Evolutionary conservation across 768 basidiomycete species (phyloP).

Genomic region (Macrolepiota albuminosa): DNA sequence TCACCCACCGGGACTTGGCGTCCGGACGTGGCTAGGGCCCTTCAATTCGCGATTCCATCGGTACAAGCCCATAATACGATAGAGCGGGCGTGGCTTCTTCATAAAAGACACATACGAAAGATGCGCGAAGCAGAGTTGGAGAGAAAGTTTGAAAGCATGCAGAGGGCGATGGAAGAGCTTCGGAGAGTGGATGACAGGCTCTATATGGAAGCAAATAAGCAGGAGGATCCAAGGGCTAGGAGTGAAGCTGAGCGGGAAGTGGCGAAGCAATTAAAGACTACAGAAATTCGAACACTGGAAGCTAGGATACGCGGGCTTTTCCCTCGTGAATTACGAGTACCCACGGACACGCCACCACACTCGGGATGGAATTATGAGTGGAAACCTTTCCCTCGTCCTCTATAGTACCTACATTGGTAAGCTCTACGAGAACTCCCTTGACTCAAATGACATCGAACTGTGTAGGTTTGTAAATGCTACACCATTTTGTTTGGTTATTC

Average conservation of each 20-base stretch:
- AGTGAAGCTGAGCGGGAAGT: conserved; percentile 51
- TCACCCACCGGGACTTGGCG: conserved; percentile 84
- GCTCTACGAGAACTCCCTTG: background rate
- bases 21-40: conserved; percentile 67
- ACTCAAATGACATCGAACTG: background rate
- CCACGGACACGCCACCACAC: conserved; percentile 79
- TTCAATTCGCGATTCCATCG: conserved; percentile 84
- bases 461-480: background rate
- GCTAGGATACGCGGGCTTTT: conserved; percentile 77
- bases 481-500: too few species aligned
- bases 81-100: conserved; percentile 84
- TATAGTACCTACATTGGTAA: conserved; percentile 26
- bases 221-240: conserved; percentile 68
- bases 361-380: conserved; percentile 88
- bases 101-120: conserved; percentile 71
- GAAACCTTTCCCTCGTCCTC: conserved; percentile 57
- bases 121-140: conserved; percentile 61
- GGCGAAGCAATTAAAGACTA: conserved; percentile 55
- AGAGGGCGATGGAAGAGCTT: conserved; percentile 80
- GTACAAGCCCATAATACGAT: conserved; percentile 90
- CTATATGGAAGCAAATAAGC: conserved; percentile 68
- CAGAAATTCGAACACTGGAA: conserved; percentile 69
- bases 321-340: conserved; percentile 82
- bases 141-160: conserved; percentile 81
- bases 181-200: conserved; percentile 50